Evolutionary conservation across 2,329 filamentous ascomycete genomes (phyloP), one percentile per base, ranked within the genome.

Genomic region (Fusarium incarnatum): DNA sequence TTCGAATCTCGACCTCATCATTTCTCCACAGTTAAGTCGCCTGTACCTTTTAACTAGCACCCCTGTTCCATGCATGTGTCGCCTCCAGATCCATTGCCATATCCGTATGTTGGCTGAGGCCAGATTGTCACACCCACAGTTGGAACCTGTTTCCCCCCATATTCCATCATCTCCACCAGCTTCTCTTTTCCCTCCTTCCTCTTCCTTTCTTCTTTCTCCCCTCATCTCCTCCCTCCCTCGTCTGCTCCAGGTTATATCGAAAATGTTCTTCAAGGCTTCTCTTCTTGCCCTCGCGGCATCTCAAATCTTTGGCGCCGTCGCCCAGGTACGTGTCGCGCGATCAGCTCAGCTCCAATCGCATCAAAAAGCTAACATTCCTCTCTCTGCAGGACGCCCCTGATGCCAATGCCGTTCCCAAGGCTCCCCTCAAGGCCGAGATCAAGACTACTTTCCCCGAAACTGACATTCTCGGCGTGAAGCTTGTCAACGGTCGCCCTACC

Each of bases 401-500:
- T 8, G 60, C 71, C 59, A 75, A 64, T 48, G 67, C 73, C 44
- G 66, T 71, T 28, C 67, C 75, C 49, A 72, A 73, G 54, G 63
- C 68, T 41, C 73, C 60, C 28, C 73, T 92, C 76, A 88, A 89
- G 69, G 89, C 92, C 79, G 87, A 90, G 57, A 82, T 91, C 74
- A 86, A 86, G 72, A 87, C 91, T 64, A 85, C 84, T 79, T 88
- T 89, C 84, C 83, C 88, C 82, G 84, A 91, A 78, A 80, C 90
- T 84, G 93, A 97, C 84, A 91, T 97, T 81, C 96, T 98, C 75
- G 96, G 95, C 76, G 90, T 98, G 75, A 97, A 97, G 88, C 90
- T 98, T 74, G 88, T 98, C 85, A 99, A 99, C 80, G 94, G 94
- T 77, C 91, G 91, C 72, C 89, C 94, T 44, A 97, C 94, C 70